Conservation (phyloP, 805 yeast species). For the Candida koratica region DNA sequence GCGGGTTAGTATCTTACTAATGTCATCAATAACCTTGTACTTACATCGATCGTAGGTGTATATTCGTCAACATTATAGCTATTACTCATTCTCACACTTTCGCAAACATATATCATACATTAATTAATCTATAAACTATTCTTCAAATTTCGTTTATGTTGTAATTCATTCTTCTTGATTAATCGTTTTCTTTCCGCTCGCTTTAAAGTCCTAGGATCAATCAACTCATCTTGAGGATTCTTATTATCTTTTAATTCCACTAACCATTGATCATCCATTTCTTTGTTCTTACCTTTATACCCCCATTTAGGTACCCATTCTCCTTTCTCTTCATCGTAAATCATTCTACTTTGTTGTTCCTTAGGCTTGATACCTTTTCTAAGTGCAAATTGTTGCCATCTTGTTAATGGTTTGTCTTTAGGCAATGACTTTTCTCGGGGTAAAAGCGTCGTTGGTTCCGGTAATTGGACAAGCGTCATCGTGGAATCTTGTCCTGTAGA, state of each 20-base stretch:
- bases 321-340: constrained; percentile 81
- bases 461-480: constrained; percentile 78
- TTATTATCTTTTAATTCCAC: constrained; percentile 85
- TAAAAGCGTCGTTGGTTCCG: constrained; percentile 73
- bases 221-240: constrained; percentile 50
- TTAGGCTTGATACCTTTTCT: constrained; percentile 91
- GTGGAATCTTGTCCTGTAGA: constrained; percentile 64
- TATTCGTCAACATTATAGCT: constrained; percentile 29
- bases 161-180: constrained; percentile 78
- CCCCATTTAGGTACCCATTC: constrained; percentile 99
- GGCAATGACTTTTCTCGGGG: constrained; percentile 97
- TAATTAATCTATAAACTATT: constrained; percentile 13
- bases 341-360: constrained; percentile 84
- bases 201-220: constrained; percentile 81
- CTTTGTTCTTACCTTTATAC: constrained; percentile 87
- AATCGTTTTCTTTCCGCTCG: constrained; percentile 82
- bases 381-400: constrained; percentile 96
- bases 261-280: constrained; percentile 86
- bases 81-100: not conserved
- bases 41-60: constrained; percentile 62
- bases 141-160: constrained; percentile 76
- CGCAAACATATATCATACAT: constrained; percentile 1
- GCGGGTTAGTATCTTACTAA: constrained; percentile 17
- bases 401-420: constrained; percentile 85
- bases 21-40: constrained; percentile 17